Evolutionary conservation across 1,139 yeast genomes (phyloP).

Genomic region (Candida gigantensis): DNA sequence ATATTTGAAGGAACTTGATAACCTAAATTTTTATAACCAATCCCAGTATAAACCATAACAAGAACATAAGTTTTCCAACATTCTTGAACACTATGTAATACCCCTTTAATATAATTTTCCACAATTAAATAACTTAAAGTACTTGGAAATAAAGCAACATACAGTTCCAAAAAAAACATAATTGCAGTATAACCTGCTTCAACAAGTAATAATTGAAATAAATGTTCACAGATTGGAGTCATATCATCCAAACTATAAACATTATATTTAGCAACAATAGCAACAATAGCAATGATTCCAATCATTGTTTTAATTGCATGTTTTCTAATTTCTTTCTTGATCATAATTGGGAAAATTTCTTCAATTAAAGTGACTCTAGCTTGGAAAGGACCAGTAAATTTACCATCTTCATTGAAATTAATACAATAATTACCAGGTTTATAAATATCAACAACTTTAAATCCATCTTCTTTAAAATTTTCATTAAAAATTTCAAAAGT

Average conservation of each 20-base stretch:
- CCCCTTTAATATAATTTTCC: conserved; percentile 1
- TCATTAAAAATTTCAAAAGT: neutral
- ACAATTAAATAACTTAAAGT: neutral
- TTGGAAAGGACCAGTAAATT: conserved; percentile 2
- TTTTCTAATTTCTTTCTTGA: conserved; percentile 1
- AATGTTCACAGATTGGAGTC: conserved; percentile 1
- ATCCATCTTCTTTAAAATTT: neutral
- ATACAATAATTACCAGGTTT: conserved; percentile 2
- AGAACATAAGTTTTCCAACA: conserved; percentile 2
- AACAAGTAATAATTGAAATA: conserved; percentile 1
- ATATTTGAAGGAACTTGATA: conserved; percentile 1
- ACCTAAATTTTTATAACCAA: conserved; percentile 4
- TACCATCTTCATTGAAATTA: conserved; percentile 1
- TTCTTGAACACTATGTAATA: neutral
- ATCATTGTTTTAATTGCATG: neutral
- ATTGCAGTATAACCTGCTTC: conserved; percentile 1
- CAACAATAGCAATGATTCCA: neutral
- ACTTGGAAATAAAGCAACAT: neutral
- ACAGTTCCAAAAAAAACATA: conserved; percentile 1
- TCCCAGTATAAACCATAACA: conserved; percentile 3
- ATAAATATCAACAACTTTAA: neutral
- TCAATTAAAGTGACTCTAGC: conserved; percentile 1
- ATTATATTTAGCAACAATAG: neutral
- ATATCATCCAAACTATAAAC: neutral
- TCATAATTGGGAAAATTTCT: conserved; percentile 3